These are phyloP conservation scores for Corylus heterophylla DNA, from an alignment of 306 rosid species.

Conservation along the genomic window DNA sequence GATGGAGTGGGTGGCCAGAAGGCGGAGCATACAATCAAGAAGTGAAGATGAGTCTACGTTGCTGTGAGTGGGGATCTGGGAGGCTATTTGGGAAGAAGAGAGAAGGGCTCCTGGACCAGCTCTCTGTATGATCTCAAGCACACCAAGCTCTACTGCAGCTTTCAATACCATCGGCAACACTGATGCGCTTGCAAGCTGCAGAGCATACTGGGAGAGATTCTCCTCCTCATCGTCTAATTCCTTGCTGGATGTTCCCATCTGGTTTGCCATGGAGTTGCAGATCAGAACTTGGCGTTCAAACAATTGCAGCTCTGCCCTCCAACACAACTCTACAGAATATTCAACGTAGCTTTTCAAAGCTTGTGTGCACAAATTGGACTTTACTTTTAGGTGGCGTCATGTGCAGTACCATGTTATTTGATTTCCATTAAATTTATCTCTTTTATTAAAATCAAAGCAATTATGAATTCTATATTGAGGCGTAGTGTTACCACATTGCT, in stretches of 20 bases:
- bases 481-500: too few species aligned
- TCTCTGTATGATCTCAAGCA: slow-evolving; percentile 26
- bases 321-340: too few species aligned
- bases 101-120: slow-evolving; percentile 23
- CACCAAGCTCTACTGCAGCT: slow-evolving; percentile 34
- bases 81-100: slow-evolving; percentile 33
- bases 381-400: too few species aligned
- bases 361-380: too few species aligned
- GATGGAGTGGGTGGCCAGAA: slow-evolving; percentile 16
- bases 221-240: not conserved
- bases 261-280: not conserved
- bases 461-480: too few species aligned
- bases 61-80: slow-evolving; percentile 9
- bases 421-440: too few species aligned
- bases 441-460: too few species aligned
- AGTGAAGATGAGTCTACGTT: slow-evolving; percentile 6
- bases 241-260: slow-evolving; percentile 7
- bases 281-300: not conserved
- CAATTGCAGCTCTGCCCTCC: not conserved
- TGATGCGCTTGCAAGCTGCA: slow-evolving; percentile 24
- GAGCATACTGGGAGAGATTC: slow-evolving; percentile 15
- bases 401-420: too few species aligned
- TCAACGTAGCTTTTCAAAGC: too few species aligned
- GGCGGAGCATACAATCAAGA: slow-evolving; percentile 28
- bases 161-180: slow-evolving; percentile 22